Evolutionary conservation across 2,329 filamentous ascomycete genomes (phyloP), one percentile per base, ranked within the genome.

Genomic region (Boeremia lycopersici): DNA sequence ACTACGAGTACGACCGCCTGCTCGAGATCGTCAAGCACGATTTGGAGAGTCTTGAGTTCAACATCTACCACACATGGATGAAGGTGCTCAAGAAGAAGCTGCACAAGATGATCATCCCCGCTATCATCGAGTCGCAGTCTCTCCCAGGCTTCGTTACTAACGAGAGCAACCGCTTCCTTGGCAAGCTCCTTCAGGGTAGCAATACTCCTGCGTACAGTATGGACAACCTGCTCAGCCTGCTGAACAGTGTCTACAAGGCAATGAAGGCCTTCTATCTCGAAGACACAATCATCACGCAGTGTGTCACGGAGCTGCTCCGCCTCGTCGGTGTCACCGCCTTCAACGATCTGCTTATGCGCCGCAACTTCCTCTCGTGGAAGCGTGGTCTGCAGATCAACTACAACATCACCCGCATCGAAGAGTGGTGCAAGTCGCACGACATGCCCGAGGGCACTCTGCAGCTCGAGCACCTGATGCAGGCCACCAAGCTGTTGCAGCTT

Each of bases 51-150:
- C 83, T 99, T 61, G 95, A 99, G 79, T 99, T 99, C 82, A 99
- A 99, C 81, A 99, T 99, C 69, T 99, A 99, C 78, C 95, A 99
- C 79, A 99, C 95, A 25, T 99, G 95, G 95, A 99, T 99, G 95
- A 99, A 99, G 83, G 91, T 97, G 53, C 81, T 99, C 71, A 99
- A 99, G 85, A 97, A 97, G 86, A 96, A 96, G 81, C 84, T 99
- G 61, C 91, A 96, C 70, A 98, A 98, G 85, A 99, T 99, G 95
- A 96, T 99, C 71, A 96, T 99, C 48, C 95, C 95, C 1, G 95
- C 95, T 51, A 99, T 99, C 75, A 99, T 99, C 71, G 95, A 99
- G 77, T 98, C 93, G 42, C 95, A 99, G 77, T 98, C 95, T 23
- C 86, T 99, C 59, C 95, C 95, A 46, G 95, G 95, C 65, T 99